phyloP scores from a whole-genome alignment of 1,284 basidiomycete species.

The Psilocybe mexicana region DNA sequence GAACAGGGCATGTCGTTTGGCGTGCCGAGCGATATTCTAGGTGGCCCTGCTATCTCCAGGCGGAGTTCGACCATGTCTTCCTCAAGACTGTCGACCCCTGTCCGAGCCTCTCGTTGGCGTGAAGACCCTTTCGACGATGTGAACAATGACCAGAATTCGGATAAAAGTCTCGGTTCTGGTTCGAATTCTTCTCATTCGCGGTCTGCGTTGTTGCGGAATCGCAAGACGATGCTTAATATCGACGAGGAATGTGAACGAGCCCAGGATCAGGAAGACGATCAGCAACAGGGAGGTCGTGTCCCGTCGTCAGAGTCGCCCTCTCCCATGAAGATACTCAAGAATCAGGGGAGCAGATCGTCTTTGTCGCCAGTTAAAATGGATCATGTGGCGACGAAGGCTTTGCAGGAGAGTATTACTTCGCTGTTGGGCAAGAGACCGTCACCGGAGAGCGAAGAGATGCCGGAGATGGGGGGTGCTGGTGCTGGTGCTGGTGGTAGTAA shows the following conservation, averaged over 20 bases:
- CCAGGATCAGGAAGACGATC: too few species aligned
- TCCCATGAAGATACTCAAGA: conserved; percentile 47
- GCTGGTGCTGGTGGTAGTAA: background rate
- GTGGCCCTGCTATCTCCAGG: conserved; percentile 15
- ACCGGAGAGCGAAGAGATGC: conserved; percentile 43
- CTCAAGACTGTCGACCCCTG: background rate
- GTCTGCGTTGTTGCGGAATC: background rate
- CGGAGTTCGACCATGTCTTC: conserved; percentile 18
- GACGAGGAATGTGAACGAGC: background rate
- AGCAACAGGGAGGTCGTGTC: conserved; percentile 30
- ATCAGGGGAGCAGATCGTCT: conserved; percentile 24
- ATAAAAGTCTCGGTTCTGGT: background rate
- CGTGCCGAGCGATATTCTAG: conserved; percentile 20
- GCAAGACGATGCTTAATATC: background rate
- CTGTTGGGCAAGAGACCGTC: conserved; percentile 64
- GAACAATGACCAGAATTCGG: background rate
- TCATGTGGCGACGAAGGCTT: conserved; percentile 45
- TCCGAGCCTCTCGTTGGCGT: too few species aligned
- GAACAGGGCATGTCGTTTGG: conserved; percentile 16
- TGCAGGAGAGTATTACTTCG: conserved; percentile 66
- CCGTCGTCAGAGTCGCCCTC: conserved; percentile 66
- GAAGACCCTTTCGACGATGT: too few species aligned
- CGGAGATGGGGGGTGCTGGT: conserved; percentile 2
- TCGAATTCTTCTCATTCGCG: background rate
- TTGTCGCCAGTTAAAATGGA: conserved; percentile 42